Evolutionary conservation across 1,284 basidiomycete species (phyloP), one percentile per base, ranked within the genome.

Genomic region (Marasmius sp.): DNA sequence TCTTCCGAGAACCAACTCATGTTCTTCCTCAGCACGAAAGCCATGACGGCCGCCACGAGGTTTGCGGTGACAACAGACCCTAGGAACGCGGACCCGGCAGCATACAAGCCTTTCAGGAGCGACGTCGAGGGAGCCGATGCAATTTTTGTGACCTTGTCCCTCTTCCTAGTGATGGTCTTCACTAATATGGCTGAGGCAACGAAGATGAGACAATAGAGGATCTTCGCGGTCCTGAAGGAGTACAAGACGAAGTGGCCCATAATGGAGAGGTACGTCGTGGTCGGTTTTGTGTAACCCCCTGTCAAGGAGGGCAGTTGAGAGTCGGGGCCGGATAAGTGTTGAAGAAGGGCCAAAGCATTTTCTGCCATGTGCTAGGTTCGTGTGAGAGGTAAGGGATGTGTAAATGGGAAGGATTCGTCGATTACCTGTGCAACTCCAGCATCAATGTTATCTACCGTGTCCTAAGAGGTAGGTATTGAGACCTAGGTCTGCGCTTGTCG

Each of bases 301-400:
- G 81, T 84, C 12, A 93, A 79, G 0, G 79, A 77, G 0, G 88
- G 85, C 3, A 95, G 74, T 1, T 88, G 83, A 0, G 92, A 93
- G 3, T 77, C 79, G 0, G 80, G 68, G 0, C 88, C 87, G 0
- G 93, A 88, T n/a, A 99, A 84, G 71, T 94, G 83, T 45, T 84
- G 83, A 38, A 98, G 78, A 36, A 98, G 85, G 0, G 93, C 93
- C 16, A 97, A 85, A 1, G 90, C 84, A 70, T 98, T 98, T 65
- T 94, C 92, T 22, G 87, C 95, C 88, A 98, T 97, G 77, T 98
- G 93, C 81, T 96, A 88, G 4, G 89, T 87, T 6, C 92, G 91
- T 33, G 94, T 94, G 3, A 85, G 78, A 72, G 94, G 80, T 54
- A 97, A 91, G 69, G 94, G 87, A 66, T 90, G 87, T 6, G 93